phyloP scores from a whole-genome alignment of 192 early-diverging fungal genomes.

The Entomortierella chlamydospora region DNA sequence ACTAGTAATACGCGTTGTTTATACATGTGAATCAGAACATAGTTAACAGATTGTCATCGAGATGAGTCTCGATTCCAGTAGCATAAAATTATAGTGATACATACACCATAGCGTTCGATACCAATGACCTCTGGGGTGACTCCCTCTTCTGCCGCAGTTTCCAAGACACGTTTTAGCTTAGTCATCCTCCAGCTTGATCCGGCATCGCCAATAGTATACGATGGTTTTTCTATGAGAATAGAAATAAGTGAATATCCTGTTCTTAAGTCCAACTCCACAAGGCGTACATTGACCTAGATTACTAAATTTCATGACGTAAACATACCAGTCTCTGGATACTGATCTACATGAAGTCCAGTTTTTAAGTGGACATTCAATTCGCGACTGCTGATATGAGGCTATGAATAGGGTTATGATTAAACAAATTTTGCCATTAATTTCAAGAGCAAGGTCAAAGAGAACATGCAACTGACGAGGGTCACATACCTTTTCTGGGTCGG shows the following conservation, averaged over 20 bases:
- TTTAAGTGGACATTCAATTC: slow-evolving; percentile 60
- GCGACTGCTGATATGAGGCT: slow-evolving; percentile 54
- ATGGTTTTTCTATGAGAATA: slow-evolving; percentile 39
- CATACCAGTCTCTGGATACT: slow-evolving; percentile 43
- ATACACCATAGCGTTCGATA: slow-evolving; percentile 78
- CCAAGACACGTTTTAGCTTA: slow-evolving; percentile 74
- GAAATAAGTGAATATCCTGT: not conserved
- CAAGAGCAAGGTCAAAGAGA: not conserved
- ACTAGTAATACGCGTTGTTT: slow-evolving; percentile 29
- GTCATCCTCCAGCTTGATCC: slow-evolving; percentile 85
- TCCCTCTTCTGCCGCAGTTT: slow-evolving; percentile 76
- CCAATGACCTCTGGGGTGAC: slow-evolving; percentile 72
- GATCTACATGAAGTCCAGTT: slow-evolving; percentile 53
- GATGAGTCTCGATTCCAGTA: not conserved
- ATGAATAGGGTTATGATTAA: not conserved
- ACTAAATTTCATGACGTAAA: too few relatives aligned
- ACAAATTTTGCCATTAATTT: not conserved
- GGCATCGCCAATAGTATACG: slow-evolving; percentile 62
- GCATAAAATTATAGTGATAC: not conserved
- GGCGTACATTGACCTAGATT: too few relatives aligned
- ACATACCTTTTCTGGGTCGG: slow-evolving; percentile 56
- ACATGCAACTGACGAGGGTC: not conserved
- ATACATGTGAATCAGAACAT: not conserved
- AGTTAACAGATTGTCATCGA: too few relatives aligned
- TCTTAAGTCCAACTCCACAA: too few relatives aligned